Percentiles rank a stretch among this genome's conserved stretches.
These are phyloP conservation scores for Fusarium sp. DNA, from an alignment of 2,329 filamentous ascomycete species.

Conservation along the genomic window DNA sequence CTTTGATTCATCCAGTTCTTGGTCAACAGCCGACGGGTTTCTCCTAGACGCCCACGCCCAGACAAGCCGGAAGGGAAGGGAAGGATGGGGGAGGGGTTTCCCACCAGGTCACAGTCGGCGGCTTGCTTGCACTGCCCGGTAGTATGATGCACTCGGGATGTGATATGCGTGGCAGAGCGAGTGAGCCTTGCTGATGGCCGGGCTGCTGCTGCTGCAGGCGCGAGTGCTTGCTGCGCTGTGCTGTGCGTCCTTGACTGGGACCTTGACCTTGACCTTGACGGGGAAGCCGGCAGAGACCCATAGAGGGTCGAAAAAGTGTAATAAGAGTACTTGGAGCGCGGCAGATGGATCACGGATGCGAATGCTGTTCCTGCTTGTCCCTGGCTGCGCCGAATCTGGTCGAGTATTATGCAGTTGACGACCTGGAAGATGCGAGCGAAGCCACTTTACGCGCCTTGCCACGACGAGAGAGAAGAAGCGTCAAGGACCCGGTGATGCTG, in stretches of 20 bases:
- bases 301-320: not conserved
- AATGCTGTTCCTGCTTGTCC: not conserved
- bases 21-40: conserved; percentile 4
- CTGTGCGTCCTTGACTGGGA: conserved; percentile 15
- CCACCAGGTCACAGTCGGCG: not conserved
- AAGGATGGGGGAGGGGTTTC: not conserved
- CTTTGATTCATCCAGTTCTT: conserved; percentile 9
- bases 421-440: not conserved
- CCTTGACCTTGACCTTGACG: not conserved
- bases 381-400: not conserved
- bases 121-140: conserved; percentile 5
- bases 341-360: not conserved
- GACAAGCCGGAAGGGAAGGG: not conserved
- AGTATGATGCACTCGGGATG: conserved; percentile 1
- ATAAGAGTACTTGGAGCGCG: not conserved
- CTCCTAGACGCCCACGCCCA: conserved; percentile 2
- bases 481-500: not conserved
- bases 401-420: not conserved
- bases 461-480: not conserved
- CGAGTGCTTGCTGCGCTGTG: conserved; percentile 6
- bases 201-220: not conserved
- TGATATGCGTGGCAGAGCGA: not conserved
- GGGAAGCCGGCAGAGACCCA: not conserved
- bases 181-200: conserved; percentile 7
- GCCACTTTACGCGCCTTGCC: not conserved